A percentile compares a stretch with the other conserved stretches of the same genome.
phyloP scores from a whole-genome alignment of 129 eudicot species.

The Pulicaria dysenterica region DNA sequence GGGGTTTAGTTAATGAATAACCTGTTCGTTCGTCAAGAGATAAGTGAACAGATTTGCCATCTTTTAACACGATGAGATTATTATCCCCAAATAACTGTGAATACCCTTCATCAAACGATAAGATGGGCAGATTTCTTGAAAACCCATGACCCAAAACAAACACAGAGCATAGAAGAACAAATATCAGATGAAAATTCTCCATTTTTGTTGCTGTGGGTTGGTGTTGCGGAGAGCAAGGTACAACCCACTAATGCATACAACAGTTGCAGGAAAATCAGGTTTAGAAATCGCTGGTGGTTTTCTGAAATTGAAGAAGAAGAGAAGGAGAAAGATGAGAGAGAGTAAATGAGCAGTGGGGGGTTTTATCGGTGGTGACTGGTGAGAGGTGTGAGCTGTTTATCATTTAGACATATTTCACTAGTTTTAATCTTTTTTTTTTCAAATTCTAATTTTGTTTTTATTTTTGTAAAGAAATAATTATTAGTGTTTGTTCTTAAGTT shows the following conservation, averaged over 20 bases:
- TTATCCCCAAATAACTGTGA: constrained; percentile 79
- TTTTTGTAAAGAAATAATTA: neutral
- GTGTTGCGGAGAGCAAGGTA: neutral
- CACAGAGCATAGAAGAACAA: constrained; percentile 43
- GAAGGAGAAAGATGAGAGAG: constrained; percentile 24
- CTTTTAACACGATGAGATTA: constrained; percentile 68
- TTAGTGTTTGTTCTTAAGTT: neutral
- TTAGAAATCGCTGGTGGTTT: neutral
- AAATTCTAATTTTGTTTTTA: neutral
- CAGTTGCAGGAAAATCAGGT: neutral
- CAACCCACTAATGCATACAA: constrained; percentile 11
- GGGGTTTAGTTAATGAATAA: constrained; percentile 1
- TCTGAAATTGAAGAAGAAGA: constrained; percentile 12
- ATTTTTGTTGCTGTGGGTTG: constrained; percentile 19
- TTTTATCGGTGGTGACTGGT: constrained; percentile 48
- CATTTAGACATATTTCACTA: constrained; percentile 33
- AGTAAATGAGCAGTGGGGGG: constrained; percentile 26
- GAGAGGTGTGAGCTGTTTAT: constrained; percentile 49
- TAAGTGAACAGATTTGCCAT: constrained; percentile 85
- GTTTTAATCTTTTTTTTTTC: neutral
- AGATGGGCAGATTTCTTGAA: constrained; percentile 64
- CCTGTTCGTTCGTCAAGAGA: constrained; percentile 84
- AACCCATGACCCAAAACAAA: constrained; percentile 46
- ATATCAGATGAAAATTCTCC: constrained; percentile 34
- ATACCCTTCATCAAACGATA: constrained; percentile 93